Percentiles rank a stretch among this genome's conserved stretches.
Evolutionary conservation across 1,139 yeast species (phyloP).

Genomic region (Kodamaea anthophila): DNA sequence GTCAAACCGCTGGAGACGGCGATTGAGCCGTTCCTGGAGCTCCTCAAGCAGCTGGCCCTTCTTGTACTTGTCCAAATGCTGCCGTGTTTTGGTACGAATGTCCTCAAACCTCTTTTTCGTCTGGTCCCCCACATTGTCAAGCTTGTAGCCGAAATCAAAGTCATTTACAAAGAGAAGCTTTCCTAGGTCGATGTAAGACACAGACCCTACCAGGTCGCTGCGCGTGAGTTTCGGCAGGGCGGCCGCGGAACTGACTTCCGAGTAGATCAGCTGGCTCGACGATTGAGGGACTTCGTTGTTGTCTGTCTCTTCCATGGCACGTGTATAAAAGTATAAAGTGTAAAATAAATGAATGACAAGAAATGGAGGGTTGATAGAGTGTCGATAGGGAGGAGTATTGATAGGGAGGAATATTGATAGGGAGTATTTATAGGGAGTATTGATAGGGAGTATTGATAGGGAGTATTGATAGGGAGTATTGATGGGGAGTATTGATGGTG

Average conservation of each 20-base stretch:
- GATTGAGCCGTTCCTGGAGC: constrained; percentile 30
- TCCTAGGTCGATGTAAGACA: constrained; percentile 33
- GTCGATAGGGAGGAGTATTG: too few species aligned
- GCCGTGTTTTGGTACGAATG: constrained; percentile 33
- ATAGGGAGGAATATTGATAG: too few species aligned
- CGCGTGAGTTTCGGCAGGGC: constrained; percentile 5
- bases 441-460: too few species aligned
- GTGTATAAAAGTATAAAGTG: too few species aligned
- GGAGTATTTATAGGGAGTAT: too few species aligned
- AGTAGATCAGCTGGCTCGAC: constrained; percentile 3
- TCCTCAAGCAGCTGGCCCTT: constrained; percentile 19
- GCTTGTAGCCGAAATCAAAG: constrained; percentile 35
- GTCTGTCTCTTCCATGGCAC: not conserved
- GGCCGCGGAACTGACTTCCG: constrained; percentile 2
- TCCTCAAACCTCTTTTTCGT: constrained; percentile 31
- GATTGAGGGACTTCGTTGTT: constrained; percentile 1
- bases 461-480: too few species aligned
- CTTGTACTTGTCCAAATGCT: constrained; percentile 22
- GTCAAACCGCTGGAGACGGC: constrained; percentile 52
- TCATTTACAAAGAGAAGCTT: constrained; percentile 35
- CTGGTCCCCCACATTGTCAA: constrained; percentile 32
- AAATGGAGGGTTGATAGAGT: too few species aligned
- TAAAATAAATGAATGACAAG: too few species aligned
- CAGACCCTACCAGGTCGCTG: constrained; percentile 15
- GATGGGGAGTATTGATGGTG: too few species aligned